Evolutionary conservation across 2,329 filamentous ascomycete species (phyloP).

Genomic region (Pseudogymnoascus sp.): DNA sequence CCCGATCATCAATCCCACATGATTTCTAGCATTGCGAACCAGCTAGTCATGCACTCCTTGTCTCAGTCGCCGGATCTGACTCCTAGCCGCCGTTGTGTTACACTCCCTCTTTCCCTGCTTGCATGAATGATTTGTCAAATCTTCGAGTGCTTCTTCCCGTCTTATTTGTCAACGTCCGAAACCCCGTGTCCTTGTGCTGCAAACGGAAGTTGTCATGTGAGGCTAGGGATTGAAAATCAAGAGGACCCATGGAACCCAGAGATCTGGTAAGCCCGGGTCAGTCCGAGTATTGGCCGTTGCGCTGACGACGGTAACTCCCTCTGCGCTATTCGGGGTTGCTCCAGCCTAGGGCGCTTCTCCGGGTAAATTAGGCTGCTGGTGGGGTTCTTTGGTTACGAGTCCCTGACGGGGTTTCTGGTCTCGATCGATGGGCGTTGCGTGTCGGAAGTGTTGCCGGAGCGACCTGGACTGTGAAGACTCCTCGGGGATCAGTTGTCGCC

Average conservation of each 20-base stretch:
- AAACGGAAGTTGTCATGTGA: conserved; percentile 4
- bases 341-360: background rate
- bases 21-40: background rate
- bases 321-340: background rate
- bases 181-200: background rate
- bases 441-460: background rate
- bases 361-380: background rate
- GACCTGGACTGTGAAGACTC: background rate
- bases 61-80: background rate
- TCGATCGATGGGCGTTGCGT: background rate
- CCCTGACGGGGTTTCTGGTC: background rate
- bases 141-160: conserved; percentile 3
- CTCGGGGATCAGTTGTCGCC: background rate
- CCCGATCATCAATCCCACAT: background rate
- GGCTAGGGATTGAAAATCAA: conserved; percentile 1
- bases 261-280: background rate
- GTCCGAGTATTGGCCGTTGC: conserved; percentile 7
- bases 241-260: background rate
- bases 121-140: conserved; percentile 5
- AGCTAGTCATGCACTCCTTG: conserved; percentile 1
- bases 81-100: background rate
- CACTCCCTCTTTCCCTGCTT: background rate
- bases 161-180: background rate
- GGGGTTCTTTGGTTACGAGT: background rate
- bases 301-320: conserved; percentile 4